A percentile compares a stretch with the other conserved stretches of the same genome.
phyloP scores from a whole-genome alignment of 2,329 filamentous ascomycete species.

The Aspergillus pseudoviridinutans region DNA sequence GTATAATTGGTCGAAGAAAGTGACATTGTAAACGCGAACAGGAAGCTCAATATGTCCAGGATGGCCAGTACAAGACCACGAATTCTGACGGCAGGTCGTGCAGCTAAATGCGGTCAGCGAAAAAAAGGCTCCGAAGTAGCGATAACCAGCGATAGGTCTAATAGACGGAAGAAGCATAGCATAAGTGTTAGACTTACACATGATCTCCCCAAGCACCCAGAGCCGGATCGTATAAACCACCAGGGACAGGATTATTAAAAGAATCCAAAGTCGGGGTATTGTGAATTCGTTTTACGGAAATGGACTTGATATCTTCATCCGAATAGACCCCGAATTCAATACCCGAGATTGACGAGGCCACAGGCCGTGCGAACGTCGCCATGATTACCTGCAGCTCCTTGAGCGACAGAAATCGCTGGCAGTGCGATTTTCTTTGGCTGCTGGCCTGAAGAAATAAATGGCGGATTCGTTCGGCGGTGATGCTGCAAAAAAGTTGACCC shows the following conservation, averaged over 20 bases:
- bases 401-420: conserved; percentile 33
- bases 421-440: conserved; percentile 18
- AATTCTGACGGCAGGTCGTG: conserved; percentile 83
- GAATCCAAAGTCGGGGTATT: conserved; percentile 93
- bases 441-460: conserved; percentile 19
- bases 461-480: conserved; percentile 26
- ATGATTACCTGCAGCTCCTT: conserved; percentile 36
- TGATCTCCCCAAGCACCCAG: conserved; percentile 86
- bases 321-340: conserved; percentile 89
- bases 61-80: conserved; percentile 82
- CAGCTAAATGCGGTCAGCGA: conserved; percentile 56
- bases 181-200: conserved; percentile 54
- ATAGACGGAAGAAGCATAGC: conserved; percentile 1
- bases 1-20: conserved; percentile 89
- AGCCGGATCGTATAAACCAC: conserved; percentile 88
- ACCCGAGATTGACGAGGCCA: conserved; percentile 75
- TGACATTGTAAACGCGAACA: conserved; percentile 90
- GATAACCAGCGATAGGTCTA: neutral
- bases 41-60: conserved; percentile 93
- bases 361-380: conserved; percentile 61
- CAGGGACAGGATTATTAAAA: conserved; percentile 80
- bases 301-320: conserved; percentile 73
- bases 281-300: conserved; percentile 92
- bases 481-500: conserved; percentile 31
- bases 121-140: neutral